A percentile compares a stretch with the other conserved stretches of the same genome.
phyloP scores from a whole-genome alignment of 768 basidiomycete genomes.

The Heimioporus sp. region DNA sequence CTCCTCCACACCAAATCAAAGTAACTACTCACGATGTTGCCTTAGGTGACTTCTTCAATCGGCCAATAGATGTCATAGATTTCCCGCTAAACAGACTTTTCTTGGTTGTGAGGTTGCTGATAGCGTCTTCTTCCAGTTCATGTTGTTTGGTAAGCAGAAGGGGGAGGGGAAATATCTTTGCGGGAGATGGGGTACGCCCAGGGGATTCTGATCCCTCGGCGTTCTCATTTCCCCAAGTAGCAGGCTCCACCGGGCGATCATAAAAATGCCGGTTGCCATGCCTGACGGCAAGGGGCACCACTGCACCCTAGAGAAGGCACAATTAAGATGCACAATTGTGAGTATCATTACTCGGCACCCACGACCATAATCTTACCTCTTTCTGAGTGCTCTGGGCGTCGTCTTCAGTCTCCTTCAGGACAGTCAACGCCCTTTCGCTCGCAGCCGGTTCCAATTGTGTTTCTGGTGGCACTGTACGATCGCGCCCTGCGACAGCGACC shows the following conservation, averaged over 20 bases:
- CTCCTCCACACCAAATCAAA: background rate
- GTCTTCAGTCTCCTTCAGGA: slow-evolving; percentile 30
- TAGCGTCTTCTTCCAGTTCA: slow-evolving; percentile 25
- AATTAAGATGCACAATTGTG: background rate
- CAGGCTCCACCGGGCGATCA: slow-evolving; percentile 45
- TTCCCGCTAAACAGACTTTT: slow-evolving; percentile 77
- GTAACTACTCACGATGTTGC: slow-evolving; percentile 53
- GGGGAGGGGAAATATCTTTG: slow-evolving; percentile 1
- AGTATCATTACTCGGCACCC: background rate
- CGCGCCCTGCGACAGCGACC: slow-evolving; percentile 25
- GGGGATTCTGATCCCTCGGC: slow-evolving; percentile 7
- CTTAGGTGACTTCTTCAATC: slow-evolving; percentile 75
- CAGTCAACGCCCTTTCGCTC: slow-evolving; percentile 55
- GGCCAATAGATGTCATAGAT: slow-evolving; percentile 59
- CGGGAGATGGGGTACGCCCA: slow-evolving; percentile 24
- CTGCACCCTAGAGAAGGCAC: slow-evolving; percentile 41
- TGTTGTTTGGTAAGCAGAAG: slow-evolving; percentile 16
- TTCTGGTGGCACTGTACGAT: slow-evolving; percentile 36
- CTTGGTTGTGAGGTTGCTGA: slow-evolving; percentile 19
- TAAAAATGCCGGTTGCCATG: slow-evolving; percentile 54
- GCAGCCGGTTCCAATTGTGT: slow-evolving; percentile 55
- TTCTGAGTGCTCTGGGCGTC: slow-evolving; percentile 63
- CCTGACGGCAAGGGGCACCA: slow-evolving; percentile 32
- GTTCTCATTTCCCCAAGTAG: slow-evolving; percentile 12
- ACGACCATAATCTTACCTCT: slow-evolving; percentile 49